A percentile compares a stretch with the other conserved stretches of the same genome.
These are phyloP conservation scores for Phytophthora sp. DNA, from an alignment of 352 stramenopile species.

Conservation along the genomic window DNA sequence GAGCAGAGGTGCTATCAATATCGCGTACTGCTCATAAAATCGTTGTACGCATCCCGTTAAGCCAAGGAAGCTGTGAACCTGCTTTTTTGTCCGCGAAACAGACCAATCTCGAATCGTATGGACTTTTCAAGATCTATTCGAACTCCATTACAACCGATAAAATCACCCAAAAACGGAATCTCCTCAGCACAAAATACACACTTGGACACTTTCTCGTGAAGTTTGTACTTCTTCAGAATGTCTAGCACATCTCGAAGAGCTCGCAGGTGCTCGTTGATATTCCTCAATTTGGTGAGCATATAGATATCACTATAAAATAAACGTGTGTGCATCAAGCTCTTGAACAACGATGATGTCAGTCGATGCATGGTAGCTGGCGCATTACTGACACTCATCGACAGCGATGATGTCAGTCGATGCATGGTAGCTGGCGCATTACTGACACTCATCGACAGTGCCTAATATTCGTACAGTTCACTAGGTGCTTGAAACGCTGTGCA, in stretches of 20 bases:
- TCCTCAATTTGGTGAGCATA: not conserved
- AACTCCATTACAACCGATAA: too few species aligned
- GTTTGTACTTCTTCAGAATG: too few species aligned
- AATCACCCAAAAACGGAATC: not conserved
- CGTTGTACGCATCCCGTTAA: not conserved
- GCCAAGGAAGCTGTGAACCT: not conserved
- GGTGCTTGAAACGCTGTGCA: too few species aligned
- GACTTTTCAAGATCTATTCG: not conserved
- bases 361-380: not conserved
- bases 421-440: not conserved
- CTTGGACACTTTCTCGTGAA: not conserved
- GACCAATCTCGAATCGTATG: not conserved
- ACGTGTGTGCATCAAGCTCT: not conserved
- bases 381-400: constrained; percentile 4
- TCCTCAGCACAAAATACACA: not conserved
- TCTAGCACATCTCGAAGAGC: too few species aligned
- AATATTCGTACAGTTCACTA: too few species aligned
- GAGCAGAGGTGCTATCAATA: too few species aligned
- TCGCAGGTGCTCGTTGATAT: not conserved
- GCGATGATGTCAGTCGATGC: not conserved
- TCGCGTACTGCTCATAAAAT: too few species aligned
- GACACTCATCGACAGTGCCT: constrained; percentile 6
- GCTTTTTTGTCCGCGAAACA: not conserved
- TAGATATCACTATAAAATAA: constrained; percentile 1
- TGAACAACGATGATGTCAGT: not conserved